Percentiles rank a stretch among this genome's conserved stretches.
Evolutionary conservation across 2,329 filamentous ascomycete species (phyloP).

Genomic region (Teratosphaeria pseudoeucalypti): DNA sequence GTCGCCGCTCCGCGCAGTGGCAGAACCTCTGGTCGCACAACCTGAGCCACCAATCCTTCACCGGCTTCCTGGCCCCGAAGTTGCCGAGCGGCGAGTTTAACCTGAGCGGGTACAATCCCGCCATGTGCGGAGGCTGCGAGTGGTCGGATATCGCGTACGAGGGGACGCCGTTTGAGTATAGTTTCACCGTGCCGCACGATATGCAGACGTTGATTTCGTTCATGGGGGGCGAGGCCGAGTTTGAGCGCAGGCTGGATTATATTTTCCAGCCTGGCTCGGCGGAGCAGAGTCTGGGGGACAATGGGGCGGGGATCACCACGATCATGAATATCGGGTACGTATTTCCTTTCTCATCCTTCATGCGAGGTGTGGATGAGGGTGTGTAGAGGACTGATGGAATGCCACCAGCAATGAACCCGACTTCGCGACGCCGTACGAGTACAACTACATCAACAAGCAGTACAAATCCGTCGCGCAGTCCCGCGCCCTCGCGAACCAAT

Average conservation of each 20-base stretch:
- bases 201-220: constrained; percentile 32
- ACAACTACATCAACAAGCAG: constrained; percentile 24
- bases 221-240: constrained; percentile 31
- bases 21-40: constrained; percentile 32
- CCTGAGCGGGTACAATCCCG: constrained; percentile 30
- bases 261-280: constrained; percentile 30
- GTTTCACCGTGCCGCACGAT: constrained; percentile 35
- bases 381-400: background rate
- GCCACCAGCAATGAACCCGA: constrained; percentile 20
- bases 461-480: constrained; percentile 17
- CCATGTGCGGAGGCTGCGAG: constrained; percentile 31
- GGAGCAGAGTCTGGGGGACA: background rate
- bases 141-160: constrained; percentile 33
- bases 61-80: constrained; percentile 21
- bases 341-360: background rate
- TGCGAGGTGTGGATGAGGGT: background rate
- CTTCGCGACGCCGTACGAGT: constrained; percentile 25
- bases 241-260: constrained; percentile 33
- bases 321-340: constrained; percentile 25
- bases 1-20: constrained; percentile 31
- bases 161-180: constrained; percentile 26
- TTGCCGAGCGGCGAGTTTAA: constrained; percentile 20
- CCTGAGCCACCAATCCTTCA: constrained; percentile 26
- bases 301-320: constrained; percentile 9
- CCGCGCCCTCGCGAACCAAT: constrained; percentile 18